Base-by-base conservation (phyloP, 1,284 basidiomycete species). In the Tremellales sp. region DNA sequence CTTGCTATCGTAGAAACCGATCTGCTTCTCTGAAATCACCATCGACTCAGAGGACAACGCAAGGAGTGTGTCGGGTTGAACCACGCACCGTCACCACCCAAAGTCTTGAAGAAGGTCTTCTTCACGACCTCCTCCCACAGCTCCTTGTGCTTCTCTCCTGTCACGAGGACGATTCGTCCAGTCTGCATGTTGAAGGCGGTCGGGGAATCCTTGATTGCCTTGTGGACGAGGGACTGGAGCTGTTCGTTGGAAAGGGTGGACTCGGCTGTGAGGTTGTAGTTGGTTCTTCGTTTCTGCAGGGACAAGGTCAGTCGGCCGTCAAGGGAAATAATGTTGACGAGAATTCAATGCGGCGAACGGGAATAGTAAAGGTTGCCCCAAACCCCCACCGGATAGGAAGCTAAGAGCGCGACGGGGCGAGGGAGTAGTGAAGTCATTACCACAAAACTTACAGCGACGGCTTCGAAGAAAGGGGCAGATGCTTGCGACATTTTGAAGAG, bases 131-230 rank as follows among this genome's bases (percentile, higher is more conserved):
- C 39, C 31, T 53, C 56, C 76, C 76, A 78, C 47, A 76, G 65
- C 55, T 73, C 48, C 36, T 67, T 50, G 65, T 75, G 68, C 40
- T 73, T 67, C 3, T 65, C 59, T 21, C 72, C 75, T 26, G 73
- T 64, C n/a, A 76, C 61, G 24, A 77, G 53, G 27, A 78, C 66
- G 0, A 72, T 72, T 13, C 76, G 68, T 4, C 70, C 65, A 12
- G 72, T 70, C 57, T 77, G 75, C 29, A 71, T 72, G 70, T 78
- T 77, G 71, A 65, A 72, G 27, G 63, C 60, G 36, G 61, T 66
- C 13, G 76, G 76, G 5, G 72, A 63, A 58, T 74, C 65, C 58
- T 74, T 74, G 53, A 78, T 63, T 39, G 65, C 64, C 35, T 66
- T 54, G 54, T 74, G 58, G 50, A 78, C 70, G 37, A 77, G 53